Base-by-base conservation (phyloP, 2,329 filamentous ascomycete genomes). In the Rhytidhysteron rufulum region DNA sequence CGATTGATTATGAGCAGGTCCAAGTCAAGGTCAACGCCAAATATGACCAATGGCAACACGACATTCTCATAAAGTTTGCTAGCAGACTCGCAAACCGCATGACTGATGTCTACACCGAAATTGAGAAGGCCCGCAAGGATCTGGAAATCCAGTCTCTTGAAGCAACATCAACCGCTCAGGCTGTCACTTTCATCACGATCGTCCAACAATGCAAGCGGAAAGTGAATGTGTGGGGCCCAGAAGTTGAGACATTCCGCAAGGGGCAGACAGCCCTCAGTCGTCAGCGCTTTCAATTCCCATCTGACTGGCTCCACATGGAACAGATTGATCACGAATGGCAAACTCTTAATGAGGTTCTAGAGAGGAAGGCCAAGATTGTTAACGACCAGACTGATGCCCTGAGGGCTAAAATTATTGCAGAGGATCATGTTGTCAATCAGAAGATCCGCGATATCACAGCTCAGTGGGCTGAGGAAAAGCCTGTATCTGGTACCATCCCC, bases 1-100 rank as follows among this genome's bases (percentile, higher is more conserved):
- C 86, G 4, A 89, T 99, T 57, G 91, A 98, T 63, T 98, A 98
- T 58, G 93, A 97, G 56, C 94, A 98, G 66, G 93, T 98, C 0
- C 94, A 98, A 67, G 88, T 91, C 42, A 96, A 95, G 67, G 93
- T 99, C 65, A 98, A 97, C 57, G 88, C 89, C 55, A 98, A 97
- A 65, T 99, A 98, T 62, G 94, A 99, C 61, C 91, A 97, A 65
- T 98, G 94, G 93, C 93, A 99, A 65, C 88, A 96, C 55, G 93
- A 99, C 51, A 95, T 98, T 40, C 75, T 97, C 27, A 80, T 86
- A 53, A 95, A 95, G 62, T 99, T 98, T 66, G 93, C 89, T 27
- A 78, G 79, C 41, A 88, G 93, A 41, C 83, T 98, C 33, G 88
- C 90, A 34, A 86, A 81, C 48, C 86, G 90, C 36, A 94, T 97